Percentiles rank a stretch among this genome's conserved stretches.
These are phyloP conservation scores for Fusarium dimerum DNA, from an alignment of 2,329 filamentous ascomycete genomes.

Conservation along the genomic window DNA sequence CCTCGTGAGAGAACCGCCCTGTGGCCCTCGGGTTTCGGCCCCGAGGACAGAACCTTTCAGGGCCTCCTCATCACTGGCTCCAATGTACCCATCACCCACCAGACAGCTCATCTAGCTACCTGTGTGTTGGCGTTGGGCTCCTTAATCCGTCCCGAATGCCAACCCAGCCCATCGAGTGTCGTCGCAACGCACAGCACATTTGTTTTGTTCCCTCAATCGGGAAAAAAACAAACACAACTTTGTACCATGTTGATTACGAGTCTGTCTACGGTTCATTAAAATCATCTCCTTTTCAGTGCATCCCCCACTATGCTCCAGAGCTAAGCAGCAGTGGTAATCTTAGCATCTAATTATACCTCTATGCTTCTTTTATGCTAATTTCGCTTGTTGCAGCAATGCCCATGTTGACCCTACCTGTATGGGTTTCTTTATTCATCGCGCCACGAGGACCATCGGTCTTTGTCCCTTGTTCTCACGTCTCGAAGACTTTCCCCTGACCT, in stretches of 20 bases:
- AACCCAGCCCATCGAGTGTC: not conserved
- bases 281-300: slow-evolving; percentile 21
- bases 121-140: not conserved
- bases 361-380: slow-evolving; percentile 29
- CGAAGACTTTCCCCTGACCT: not conserved
- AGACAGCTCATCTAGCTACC: slow-evolving; percentile 20
- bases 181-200: not conserved
- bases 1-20: slow-evolving; percentile 12
- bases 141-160: not conserved
- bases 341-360: slow-evolving; percentile 29
- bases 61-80: too few relatives aligned
- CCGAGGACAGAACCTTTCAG: not conserved
- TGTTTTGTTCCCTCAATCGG: not conserved
- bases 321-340: slow-evolving; percentile 29
- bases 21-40: slow-evolving; percentile 14
- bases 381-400: slow-evolving; percentile 29
- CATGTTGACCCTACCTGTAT: slow-evolving; percentile 7
- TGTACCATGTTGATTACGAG: not conserved
- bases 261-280: not conserved
- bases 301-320: slow-evolving; percentile 24
- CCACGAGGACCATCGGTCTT: slow-evolving; percentile 9
- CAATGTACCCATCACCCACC: slow-evolving; percentile 8
- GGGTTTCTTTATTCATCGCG: slow-evolving; percentile 5
- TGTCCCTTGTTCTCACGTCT: slow-evolving; percentile 9
- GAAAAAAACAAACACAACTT: slow-evolving; percentile 1